These are phyloP conservation scores for Nidula microcarpa DNA, from an alignment of 768 basidiomycete species.

Conservation along the genomic window DNA sequence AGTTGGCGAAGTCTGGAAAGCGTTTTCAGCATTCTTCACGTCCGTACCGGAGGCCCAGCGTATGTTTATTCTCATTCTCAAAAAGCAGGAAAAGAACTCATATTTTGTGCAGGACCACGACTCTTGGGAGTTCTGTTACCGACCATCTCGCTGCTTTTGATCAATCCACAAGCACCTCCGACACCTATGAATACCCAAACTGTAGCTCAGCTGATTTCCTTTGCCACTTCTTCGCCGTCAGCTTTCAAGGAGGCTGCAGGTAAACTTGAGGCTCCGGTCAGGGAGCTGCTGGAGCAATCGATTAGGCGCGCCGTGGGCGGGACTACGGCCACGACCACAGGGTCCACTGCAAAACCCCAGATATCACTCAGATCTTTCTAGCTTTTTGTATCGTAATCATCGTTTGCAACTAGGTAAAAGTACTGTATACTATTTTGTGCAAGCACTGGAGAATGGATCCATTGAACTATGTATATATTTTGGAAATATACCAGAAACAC, in stretches of 20 bases:
- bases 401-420: not conserved
- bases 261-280: slow-evolving; percentile 52
- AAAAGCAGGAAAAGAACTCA: slow-evolving; percentile 7
- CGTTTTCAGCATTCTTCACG: slow-evolving; percentile 62
- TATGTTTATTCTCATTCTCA: slow-evolving; percentile 31
- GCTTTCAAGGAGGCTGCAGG: slow-evolving; percentile 85
- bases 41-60: slow-evolving; percentile 58
- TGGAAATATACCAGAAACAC: no score
- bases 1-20: slow-evolving; percentile 79
- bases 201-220: slow-evolving; percentile 63
- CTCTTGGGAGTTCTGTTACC: slow-evolving; percentile 74
- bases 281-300: slow-evolving; percentile 70
- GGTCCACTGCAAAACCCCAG: slow-evolving; percentile 58
- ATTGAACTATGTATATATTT: no score
- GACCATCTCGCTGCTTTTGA: slow-evolving; percentile 66
- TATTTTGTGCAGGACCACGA: slow-evolving; percentile 48
- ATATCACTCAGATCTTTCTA: slow-evolving; percentile 76
- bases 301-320: slow-evolving; percentile 73
- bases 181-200: slow-evolving; percentile 52
- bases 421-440: not conserved
- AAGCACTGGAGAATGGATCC: not conserved
- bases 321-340: slow-evolving; percentile 20
- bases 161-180: slow-evolving; percentile 39
- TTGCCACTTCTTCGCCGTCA: slow-evolving; percentile 66
- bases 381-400: not conserved